Base-by-base conservation (phyloP, 768 basidiomycete species). In the Leccinum ochraceum region DNA sequence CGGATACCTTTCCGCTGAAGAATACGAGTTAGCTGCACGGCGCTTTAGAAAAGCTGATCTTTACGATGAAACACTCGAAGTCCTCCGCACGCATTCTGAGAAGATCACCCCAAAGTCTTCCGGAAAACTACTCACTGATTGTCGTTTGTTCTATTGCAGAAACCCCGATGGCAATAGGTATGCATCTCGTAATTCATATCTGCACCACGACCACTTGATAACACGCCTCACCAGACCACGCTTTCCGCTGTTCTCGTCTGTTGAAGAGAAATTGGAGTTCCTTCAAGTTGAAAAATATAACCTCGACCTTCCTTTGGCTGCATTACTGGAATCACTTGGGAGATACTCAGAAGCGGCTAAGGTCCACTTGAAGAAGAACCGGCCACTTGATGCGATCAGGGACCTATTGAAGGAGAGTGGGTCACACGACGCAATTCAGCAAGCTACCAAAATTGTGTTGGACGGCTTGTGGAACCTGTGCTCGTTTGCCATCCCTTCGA, bases 241-340 rank as follows among this genome's bases (percentile, higher is more conserved):
- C 79, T 79, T 24, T 55, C 73, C 57, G 9, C 67, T 89, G 3
- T 90, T 90, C 61, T 60, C 74, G 0, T 74, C 78, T 1, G 70
- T 78, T 1, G 81, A 88, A 24, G 83, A 86, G 22, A 76, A 77
- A n/a, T 62, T 87, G 17, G 79, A 81, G 42, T 90, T 84, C 60
- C 75, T 86, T 28, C 28, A 0, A 28, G 28, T 28, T 17, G 80
- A 86, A 56, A 78, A 82, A 4, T 77, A 78, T 52, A 80, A 80
- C 32, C 71, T 89, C 9, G 81, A 85, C 63, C 60, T 76, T 13
- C 79, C 82, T 9, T 82, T 77, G 11, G 80, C 81, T 0, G 69
- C 71, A 0, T 63, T 88, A 11, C 73, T 86, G 14, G 75, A 77
- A 28, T 70, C 73, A 3, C 74, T 79, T 11, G 79, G 77, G 10